Evolutionary conservation across 345 rosid genomes (phyloP).

Genomic region (Carallia brachiata): DNA sequence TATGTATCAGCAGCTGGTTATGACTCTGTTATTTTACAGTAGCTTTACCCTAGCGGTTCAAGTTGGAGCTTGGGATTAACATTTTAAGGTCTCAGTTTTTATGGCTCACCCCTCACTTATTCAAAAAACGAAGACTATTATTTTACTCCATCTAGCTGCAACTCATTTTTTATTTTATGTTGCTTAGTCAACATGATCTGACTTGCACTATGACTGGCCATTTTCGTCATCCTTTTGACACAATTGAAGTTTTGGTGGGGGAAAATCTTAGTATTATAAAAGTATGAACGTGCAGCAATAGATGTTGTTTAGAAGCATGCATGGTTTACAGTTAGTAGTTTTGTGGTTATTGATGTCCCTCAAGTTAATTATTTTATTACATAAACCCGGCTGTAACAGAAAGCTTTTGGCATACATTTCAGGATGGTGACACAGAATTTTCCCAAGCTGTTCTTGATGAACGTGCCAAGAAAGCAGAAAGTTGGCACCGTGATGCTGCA

Average conservation of each 20-base stretch:
- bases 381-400: neutral
- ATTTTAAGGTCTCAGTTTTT: no score
- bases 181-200: no score
- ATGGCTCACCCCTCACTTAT: no score
- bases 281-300: neutral
- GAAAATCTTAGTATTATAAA: neutral
- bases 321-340: neutral
- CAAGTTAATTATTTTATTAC: neutral
- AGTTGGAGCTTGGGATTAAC: no score
- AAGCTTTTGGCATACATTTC: slow-evolving; percentile 16
- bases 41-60: no score
- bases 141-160: neutral
- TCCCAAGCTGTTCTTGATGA: slow-evolving; percentile 74
- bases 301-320: neutral
- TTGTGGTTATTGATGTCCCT: neutral
- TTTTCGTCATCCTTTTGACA: no score
- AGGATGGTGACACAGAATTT: slow-evolving; percentile 70
- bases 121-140: neutral
- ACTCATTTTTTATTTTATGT: neutral
- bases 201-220: no score
- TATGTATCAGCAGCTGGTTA: neutral
- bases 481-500: slow-evolving; percentile 90
- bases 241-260: neutral
- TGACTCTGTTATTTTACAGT: neutral
- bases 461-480: slow-evolving; percentile 69